Conservation (phyloP, 2,329 filamentous ascomycete species). For the Microthyrium microscopicum region DNA sequence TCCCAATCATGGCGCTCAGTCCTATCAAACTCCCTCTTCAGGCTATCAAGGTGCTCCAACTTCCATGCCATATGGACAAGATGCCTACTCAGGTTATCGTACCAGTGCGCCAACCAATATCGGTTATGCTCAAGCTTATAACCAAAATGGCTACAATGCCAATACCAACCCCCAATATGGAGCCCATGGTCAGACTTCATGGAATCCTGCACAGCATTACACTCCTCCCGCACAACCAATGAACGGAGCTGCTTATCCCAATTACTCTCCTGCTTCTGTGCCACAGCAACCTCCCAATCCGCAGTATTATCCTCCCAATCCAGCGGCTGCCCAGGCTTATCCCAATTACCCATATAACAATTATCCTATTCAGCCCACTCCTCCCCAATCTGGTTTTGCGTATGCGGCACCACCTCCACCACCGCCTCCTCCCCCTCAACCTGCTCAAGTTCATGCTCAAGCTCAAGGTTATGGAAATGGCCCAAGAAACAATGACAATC, state of each 20-base stretch:
- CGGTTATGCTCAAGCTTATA: not conserved
- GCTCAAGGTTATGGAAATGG: too few relatives aligned
- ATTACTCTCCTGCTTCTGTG: too few relatives aligned
- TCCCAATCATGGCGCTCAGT: not conserved
- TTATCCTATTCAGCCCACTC: too few relatives aligned
- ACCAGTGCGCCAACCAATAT: not conserved
- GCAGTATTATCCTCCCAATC: too few relatives aligned
- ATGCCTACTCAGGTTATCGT: not conserved
- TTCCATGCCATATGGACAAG: not conserved
- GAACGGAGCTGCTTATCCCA: too few relatives aligned
- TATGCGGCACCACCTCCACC: too few relatives aligned
- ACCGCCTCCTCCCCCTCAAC: too few relatives aligned
- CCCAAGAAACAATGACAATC: not conserved
- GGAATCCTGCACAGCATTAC: not conserved
- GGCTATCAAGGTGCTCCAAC: not conserved
- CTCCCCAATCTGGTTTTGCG: too few relatives aligned
- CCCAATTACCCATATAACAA: too few relatives aligned
- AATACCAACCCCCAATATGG: not conserved
- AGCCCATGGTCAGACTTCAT: not conserved
- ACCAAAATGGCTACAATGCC: not conserved
- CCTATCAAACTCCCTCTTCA: not conserved
- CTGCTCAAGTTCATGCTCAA: too few relatives aligned
- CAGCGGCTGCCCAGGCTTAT: too few relatives aligned
- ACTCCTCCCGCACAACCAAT: not conserved
- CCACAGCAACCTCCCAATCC: too few relatives aligned